Evolutionary conservation across 1,284 basidiomycete species (phyloP), one percentile per base, ranked within the genome.

Genomic region (Ustilago hordei): DNA sequence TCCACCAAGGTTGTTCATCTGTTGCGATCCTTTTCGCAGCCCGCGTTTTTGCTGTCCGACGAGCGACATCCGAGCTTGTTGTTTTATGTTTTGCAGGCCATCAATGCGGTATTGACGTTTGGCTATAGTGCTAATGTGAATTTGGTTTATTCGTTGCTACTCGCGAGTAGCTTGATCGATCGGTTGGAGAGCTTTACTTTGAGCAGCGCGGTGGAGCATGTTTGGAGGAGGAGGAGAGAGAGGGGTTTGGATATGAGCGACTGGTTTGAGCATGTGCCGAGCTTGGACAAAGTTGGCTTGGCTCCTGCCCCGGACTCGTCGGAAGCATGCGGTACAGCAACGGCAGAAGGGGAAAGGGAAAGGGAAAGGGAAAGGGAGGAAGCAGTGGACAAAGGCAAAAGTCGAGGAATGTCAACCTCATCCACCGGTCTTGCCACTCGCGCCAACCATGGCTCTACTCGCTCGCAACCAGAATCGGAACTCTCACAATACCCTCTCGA

Each of bases 81-180:
- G 35, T 98, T 93, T 87, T 96, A 96, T 87, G 91, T 95, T 91
- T 89, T 98, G 50, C 95, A 98, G 85, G 91, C 92, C 5, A 94
- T 98, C 88, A 97, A 95, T 86, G 90, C 91, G 6, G 89, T 97
- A 60, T 89, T 98, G 61, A 88, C 85, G 50, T 78, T 75, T 59
- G 82, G 86, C 34, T 81, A 82, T n/a, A 62, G 23, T 13, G 91
- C 93, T 41, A 98, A 98, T 86, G 91, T 95, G 0, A 93, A 96
- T 79, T 86, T 98, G 35, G 89, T 95, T 45, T 96, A 97, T 84
- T 92, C 92, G 1, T 90, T 98, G 59, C 88, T 98, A 4, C 90
- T 92, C 12, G 90, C 92, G 0, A 92, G 95, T 83, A 91, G 92
- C 78, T 88, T 90, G 12, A 93, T 99, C 84, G 93, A 97, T 84